Evolutionary conservation across 2,329 filamentous ascomycete species (phyloP).

Genomic region (Fusarium sp.): DNA sequence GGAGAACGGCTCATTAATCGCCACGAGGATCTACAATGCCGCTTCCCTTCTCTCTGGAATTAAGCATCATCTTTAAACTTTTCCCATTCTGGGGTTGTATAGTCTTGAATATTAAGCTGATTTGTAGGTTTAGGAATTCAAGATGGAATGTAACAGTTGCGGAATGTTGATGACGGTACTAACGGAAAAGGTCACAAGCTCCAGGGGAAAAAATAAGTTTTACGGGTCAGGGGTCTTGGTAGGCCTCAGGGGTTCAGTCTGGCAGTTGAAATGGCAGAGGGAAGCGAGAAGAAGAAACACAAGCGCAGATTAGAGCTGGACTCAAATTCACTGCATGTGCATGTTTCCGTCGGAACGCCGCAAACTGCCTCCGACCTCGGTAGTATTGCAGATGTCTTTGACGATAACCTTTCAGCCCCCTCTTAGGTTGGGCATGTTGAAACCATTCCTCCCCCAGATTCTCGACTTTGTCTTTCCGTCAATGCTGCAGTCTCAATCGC

Average conservation of each 20-base stretch:
- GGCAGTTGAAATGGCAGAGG: background rate
- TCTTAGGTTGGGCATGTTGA: constrained; percentile 8
- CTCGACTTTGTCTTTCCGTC: background rate
- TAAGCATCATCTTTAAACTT: background rate
- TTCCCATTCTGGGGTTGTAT: background rate
- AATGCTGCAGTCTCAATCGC: background rate
- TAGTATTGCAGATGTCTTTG: background rate
- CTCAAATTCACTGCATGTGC: background rate
- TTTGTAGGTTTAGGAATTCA: background rate
- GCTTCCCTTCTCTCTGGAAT: background rate
- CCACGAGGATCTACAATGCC: constrained; percentile 3
- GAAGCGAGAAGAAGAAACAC: background rate
- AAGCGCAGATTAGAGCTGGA: background rate
- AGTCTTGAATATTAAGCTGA: background rate
- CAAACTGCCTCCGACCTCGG: background rate
- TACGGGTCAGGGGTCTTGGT: constrained; percentile 29
- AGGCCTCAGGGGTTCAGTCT: constrained; percentile 27
- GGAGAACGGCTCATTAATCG: constrained; percentile 8
- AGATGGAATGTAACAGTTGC: background rate
- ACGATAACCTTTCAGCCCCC: constrained; percentile 4
- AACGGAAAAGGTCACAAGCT: constrained; percentile 19
- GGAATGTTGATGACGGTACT: background rate
- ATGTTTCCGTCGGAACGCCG: background rate
- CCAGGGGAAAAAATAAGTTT: constrained; percentile 20
- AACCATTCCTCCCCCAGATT: constrained; percentile 32